These are phyloP conservation scores for Crucihimalaya himalaica DNA, from an alignment of 345 rosid genomes.

Conservation along the genomic window DNA sequence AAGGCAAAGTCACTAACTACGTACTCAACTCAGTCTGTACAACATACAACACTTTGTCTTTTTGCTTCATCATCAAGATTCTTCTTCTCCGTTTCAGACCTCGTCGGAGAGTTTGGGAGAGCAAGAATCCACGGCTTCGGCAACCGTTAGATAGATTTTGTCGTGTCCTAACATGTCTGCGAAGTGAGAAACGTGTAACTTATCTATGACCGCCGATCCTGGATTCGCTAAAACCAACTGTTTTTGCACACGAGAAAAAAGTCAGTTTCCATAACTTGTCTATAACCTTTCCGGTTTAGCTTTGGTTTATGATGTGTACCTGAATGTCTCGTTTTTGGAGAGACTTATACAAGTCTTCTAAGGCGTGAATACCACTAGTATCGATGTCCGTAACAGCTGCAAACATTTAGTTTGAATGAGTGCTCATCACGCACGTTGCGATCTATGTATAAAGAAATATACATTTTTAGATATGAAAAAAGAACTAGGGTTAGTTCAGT, in stretches of 20 bases:
- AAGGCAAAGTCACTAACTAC: constrained; percentile 5
- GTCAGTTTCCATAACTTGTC: neutral
- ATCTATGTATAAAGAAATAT: neutral
- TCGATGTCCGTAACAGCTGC: constrained; percentile 87
- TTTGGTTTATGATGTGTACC: constrained; percentile 39
- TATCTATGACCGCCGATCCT: constrained; percentile 64
- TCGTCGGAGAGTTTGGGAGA: constrained; percentile 45
- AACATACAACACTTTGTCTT: neutral
- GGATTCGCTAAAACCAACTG: constrained; percentile 84
- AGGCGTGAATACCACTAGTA: constrained; percentile 81
- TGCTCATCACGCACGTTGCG: neutral
- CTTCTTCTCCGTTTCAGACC: constrained; percentile 26
- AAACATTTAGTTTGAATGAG: neutral
- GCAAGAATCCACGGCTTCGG: constrained; percentile 64
- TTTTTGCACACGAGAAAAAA: neutral
- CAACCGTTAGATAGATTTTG: constrained; percentile 67
- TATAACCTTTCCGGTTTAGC: neutral
- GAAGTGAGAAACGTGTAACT: constrained; percentile 62
- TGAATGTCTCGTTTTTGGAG: constrained; percentile 62
- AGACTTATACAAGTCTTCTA: constrained; percentile 64
- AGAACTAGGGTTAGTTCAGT: constrained; percentile 6
- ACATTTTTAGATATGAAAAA: neutral
- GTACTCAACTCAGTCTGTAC: constrained; percentile 7
- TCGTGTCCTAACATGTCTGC: constrained; percentile 57
- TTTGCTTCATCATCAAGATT: constrained; percentile 19